Base-by-base conservation (phyloP, 1,284 basidiomycete species). In the Boletus hoseneyae region DNA sequence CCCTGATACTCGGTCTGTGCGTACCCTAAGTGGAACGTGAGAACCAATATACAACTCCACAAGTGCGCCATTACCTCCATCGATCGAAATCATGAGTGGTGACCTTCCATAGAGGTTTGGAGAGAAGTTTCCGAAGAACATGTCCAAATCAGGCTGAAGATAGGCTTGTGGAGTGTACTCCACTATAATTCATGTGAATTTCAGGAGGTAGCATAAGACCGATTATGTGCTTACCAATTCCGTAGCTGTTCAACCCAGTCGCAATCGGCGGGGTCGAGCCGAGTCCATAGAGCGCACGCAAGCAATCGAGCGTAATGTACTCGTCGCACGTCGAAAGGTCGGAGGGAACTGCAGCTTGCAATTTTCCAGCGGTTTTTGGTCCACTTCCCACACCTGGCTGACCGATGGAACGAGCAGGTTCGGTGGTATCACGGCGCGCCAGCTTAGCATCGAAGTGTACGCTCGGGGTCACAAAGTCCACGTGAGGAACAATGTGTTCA, bases 141-240 rank as follows among this genome's bases (percentile, higher is more conserved):
- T 56, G 49, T 78, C 65, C 6, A 80, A 58, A 52, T 80, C 79
- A 16, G 51, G 54, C 21, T 71, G 67, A 12, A 76, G 56, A 56
- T 74, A 78, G 4, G 76, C 52, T 23, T 65, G 23, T 9, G 64
- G 61, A 6, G 52, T 54, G 21, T 64, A 63, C 23, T 63, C 61
- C 23, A 65, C 64, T 66, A 29, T 0, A 27, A 18, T 41, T 19
- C 32, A 58, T 3, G 19, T 3, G 12, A 42, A 34, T 40, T 16
- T 52, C 37, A 54, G 35, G 6, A 34, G 12, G 10, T 23, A 3
- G 8, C 19, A 21, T 11, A 8, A 9, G 11, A 38, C 3, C 3
- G 33, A 18, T 8, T 6, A 10, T 36, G 27, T 13, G 19, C 50
- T 34, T 25, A 62, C 63, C 55, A 36, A 73, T 69, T 11, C 69